Base-by-base conservation (phyloP, 2,329 filamentous ascomycete genomes). In the Botrytis pseudocinerea region DNA sequence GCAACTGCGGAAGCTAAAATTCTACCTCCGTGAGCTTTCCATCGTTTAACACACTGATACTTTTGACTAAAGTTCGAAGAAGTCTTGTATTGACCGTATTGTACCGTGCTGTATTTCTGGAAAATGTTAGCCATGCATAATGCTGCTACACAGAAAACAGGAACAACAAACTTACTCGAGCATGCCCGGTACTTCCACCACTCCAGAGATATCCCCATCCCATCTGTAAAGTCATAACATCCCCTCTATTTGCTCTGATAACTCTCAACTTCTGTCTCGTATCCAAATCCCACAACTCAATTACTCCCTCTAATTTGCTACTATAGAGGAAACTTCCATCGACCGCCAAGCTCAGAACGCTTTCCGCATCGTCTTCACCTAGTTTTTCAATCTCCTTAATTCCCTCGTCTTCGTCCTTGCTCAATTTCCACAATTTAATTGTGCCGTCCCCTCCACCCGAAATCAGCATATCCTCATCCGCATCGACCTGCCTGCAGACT, bases 211-310 rank as follows among this genome's bases (percentile, higher is more conserved):
- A 91, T 0, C 94, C 94, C 83, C 93, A 94, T 38, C 93, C 92
- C 82, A 98, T 92, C 76, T 94, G 92, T 61, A 98, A 85, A 0
- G 94, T 92, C 85, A 97, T 94, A 66, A 98, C 89, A 81, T 98
- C 94, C 61, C 91, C 91, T 48, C 89, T 89, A 77, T 94, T 92
- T 0, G 92, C 90, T 80, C 92, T 94, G 79, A 99, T 92, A 28
- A 93, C 94, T 73, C 96, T 88, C 62, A 99, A 87, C 66, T 96
- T 91, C 82, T 99, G 96, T 71, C 92, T 91, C 0, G 96, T 98
- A 80, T 98, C 95, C 22, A 99, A 86, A 80, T 99, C 97, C 95
- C 97, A 99, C 18, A 99, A 89, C 81, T 98, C 95, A 74, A 99
- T 90, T 69, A 97, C 89, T 35, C 96, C 97, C 57, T 93, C 91